phyloP scores from a whole-genome alignment of 257 asterid species.

The Solanum pinnatisectum region DNA sequence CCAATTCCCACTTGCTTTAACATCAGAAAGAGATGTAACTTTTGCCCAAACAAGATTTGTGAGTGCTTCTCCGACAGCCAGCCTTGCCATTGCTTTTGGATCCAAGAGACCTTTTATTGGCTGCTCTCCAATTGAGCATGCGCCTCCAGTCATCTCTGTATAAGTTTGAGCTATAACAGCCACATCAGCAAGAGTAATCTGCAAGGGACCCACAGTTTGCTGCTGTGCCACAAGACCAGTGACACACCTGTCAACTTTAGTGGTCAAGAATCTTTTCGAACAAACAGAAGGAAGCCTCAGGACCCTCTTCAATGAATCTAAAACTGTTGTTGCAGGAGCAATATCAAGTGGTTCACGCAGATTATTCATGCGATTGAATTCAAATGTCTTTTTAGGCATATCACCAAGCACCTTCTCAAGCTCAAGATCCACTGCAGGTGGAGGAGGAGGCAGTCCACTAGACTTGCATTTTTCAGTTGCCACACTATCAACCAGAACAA shows the following conservation, averaged over 20 bases:
- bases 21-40: constrained; percentile 35
- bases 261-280: constrained; percentile 86
- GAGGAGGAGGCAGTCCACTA: constrained; percentile 63
- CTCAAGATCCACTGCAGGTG: constrained; percentile 96
- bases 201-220: constrained; percentile 97
- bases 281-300: constrained; percentile 86
- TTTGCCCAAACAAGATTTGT: constrained; percentile 91
- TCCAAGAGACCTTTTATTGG: constrained; percentile 86
- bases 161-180: constrained; percentile 85
- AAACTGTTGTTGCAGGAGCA: constrained; percentile 61
- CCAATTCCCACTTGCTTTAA: constrained; percentile 96
- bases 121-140: constrained; percentile 89
- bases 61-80: constrained; percentile 91
- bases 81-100: constrained; percentile 65
- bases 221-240: constrained; percentile 98
- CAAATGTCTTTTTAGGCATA: constrained; percentile 93
- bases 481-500: constrained; percentile 54
- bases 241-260: constrained; percentile 92
- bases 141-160: constrained; percentile 78
- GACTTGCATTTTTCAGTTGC: constrained; percentile 38
- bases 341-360: constrained; percentile 68
- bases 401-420: constrained; percentile 97
- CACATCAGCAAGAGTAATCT: constrained; percentile 81
- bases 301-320: constrained; percentile 69
- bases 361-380: constrained; percentile 40